These are phyloP conservation scores for Neobulgaria alba DNA, from an alignment of 2,329 filamentous ascomycete genomes.

Conservation along the genomic window DNA sequence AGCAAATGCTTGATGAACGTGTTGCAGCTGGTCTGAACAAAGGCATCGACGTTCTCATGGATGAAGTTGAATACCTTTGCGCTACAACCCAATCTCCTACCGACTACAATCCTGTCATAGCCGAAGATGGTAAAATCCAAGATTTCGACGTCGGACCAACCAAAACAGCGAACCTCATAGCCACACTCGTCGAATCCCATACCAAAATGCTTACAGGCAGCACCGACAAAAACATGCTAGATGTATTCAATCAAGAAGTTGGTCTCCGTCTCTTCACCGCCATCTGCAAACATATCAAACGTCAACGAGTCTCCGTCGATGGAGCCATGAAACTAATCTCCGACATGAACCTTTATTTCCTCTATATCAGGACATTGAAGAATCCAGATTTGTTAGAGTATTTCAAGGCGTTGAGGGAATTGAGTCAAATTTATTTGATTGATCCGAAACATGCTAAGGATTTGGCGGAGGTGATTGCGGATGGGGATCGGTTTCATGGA, in stretches of 20 bases:
- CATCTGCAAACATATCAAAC: conserved; percentile 94
- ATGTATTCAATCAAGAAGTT: conserved; percentile 98
- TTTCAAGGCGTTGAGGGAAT: conserved; percentile 82
- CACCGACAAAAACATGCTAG: conserved; percentile 95
- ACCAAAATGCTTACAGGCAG: conserved; percentile 89
- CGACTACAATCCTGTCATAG: conserved; percentile 74
- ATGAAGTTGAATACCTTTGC: conserved; percentile 92
- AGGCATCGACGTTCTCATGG: conserved; percentile 96
- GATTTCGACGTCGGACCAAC: conserved; percentile 62
- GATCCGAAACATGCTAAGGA: conserved; percentile 82
- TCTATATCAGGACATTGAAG: conserved; percentile 70
- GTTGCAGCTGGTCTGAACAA: conserved; percentile 94
- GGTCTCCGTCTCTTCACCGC: conserved; percentile 85
- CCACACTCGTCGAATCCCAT: conserved; percentile 79
- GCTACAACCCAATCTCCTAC: conserved; percentile 77
- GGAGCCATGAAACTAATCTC: conserved; percentile 90
- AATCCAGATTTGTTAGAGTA: conserved; percentile 83
- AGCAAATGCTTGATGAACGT: conserved; percentile 96
- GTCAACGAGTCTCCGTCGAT: conserved; percentile 82
- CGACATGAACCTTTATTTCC: conserved; percentile 90
- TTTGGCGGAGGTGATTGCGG: conserved; percentile 89
- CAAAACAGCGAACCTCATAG: conserved; percentile 67
- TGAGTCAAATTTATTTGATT: conserved; percentile 93
- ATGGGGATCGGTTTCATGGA: conserved; percentile 80
- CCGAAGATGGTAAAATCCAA: conserved; percentile 26